Conservation (phyloP, 2,329 filamentous ascomycete genomes). For the Coniochaeta hoffmannii region DNA sequence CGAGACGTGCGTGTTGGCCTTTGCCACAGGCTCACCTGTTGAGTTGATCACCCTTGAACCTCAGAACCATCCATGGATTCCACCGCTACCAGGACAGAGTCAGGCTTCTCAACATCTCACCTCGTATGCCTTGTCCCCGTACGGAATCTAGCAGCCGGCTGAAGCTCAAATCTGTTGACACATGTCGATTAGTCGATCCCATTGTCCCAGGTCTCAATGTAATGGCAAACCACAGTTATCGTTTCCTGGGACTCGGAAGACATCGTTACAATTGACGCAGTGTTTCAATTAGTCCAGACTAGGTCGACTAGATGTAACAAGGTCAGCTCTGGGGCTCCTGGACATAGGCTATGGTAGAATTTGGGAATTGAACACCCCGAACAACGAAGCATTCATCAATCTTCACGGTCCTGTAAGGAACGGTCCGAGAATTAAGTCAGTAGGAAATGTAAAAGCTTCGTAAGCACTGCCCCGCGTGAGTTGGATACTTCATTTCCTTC, state of each 20-base stretch:
- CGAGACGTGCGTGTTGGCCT: conserved; percentile 1
- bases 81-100: background rate
- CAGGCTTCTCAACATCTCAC: background rate
- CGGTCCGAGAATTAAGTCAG: no score
- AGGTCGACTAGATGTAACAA: no score
- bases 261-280: no score
- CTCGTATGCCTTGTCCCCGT: background rate
- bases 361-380: no score
- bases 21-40: background rate
- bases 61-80: conserved; percentile 7
- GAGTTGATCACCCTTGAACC: conserved; percentile 2
- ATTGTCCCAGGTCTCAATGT: conserved; percentile 29
- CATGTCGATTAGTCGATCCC: conserved; percentile 12
- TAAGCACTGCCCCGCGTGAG: no score
- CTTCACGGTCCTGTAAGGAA: no score
- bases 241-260: conserved; percentile 21
- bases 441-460: no score
- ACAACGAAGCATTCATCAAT: no score
- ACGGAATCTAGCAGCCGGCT: background rate
- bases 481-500: no score
- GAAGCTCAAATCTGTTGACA: conserved; percentile 3
- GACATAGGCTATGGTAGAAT: no score
- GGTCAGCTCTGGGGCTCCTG: no score
- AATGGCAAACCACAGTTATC: conserved; percentile 29
- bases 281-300: no score